These are phyloP conservation scores for Fonsecaea multimorphosa DNA, from an alignment of 2,329 filamentous ascomycete species.

Conservation along the genomic window DNA sequence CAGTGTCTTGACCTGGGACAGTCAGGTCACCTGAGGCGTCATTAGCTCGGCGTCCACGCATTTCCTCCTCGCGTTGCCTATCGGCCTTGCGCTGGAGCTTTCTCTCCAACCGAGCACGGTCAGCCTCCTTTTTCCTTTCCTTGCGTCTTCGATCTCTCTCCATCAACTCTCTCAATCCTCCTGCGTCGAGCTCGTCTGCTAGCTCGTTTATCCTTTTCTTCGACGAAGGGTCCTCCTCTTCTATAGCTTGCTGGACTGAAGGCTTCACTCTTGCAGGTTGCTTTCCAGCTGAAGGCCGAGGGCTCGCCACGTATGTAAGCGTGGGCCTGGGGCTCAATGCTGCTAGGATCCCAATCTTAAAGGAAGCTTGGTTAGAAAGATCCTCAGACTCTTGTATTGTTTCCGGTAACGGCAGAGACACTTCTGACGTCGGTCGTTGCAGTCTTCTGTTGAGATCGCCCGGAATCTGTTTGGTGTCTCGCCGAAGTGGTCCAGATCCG, in stretches of 20 bases:
- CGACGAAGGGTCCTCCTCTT: constrained; percentile 63
- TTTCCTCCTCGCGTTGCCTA: constrained; percentile 61
- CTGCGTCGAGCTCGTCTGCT: constrained; percentile 83
- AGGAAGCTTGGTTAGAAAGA: constrained; percentile 75
- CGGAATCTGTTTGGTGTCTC: constrained; percentile 68
- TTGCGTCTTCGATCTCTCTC: constrained; percentile 83
- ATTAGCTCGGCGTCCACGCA: constrained; percentile 48
- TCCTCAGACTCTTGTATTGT: constrained; percentile 76
- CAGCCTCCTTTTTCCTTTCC: constrained; percentile 74
- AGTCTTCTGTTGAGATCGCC: constrained; percentile 62
- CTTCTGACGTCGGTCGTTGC: constrained; percentile 70
- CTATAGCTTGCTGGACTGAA: constrained; percentile 55
- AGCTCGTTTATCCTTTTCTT: constrained; percentile 71
- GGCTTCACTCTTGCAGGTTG: constrained; percentile 38
- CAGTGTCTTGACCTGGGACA: constrained; percentile 59
- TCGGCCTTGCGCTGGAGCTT: constrained; percentile 56
- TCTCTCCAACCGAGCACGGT: constrained; percentile 66
- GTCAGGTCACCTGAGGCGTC: constrained; percentile 6
- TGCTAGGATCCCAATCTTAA: constrained; percentile 78
- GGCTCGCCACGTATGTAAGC: constrained; percentile 73
- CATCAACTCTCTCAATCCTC: constrained; percentile 84
- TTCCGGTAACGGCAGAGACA: constrained; percentile 74
- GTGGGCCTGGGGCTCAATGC: constrained; percentile 86
- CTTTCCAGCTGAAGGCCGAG: constrained; percentile 60
- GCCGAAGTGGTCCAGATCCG: constrained; percentile 63